Percentiles rank a stretch among this genome's conserved stretches.
Conservation (phyloP, 1,139 yeast genomes). For the Suhomyces bolitotheri region DNA sequence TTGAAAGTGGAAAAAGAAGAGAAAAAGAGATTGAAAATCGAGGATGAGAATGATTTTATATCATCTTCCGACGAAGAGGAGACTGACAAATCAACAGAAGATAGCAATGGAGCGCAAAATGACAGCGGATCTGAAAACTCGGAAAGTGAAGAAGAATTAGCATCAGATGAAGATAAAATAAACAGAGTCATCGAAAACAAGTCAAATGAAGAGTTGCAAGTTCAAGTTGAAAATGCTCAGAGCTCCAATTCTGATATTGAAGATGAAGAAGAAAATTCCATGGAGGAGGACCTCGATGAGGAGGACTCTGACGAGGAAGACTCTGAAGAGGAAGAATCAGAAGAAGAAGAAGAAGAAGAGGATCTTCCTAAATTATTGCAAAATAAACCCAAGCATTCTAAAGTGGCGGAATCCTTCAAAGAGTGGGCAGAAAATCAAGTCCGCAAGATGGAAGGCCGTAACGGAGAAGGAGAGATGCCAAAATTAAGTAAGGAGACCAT, state of each 20-base stretch:
- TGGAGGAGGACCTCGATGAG: slow-evolving; percentile 11
- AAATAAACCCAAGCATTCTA: slow-evolving; percentile 45
- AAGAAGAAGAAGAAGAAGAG: slow-evolving; percentile 22
- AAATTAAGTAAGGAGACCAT: slow-evolving; percentile 52
- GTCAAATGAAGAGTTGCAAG: slow-evolving; percentile 14
- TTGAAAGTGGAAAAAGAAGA: slow-evolving; percentile 39
- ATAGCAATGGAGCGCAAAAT: too few species aligned
- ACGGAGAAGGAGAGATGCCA: slow-evolving; percentile 46
- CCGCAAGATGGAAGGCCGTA: slow-evolving; percentile 60
- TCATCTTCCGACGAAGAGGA: slow-evolving; percentile 34
- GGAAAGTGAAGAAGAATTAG: slow-evolving; percentile 23
- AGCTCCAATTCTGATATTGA: slow-evolving; percentile 17
- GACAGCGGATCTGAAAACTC: too few species aligned
- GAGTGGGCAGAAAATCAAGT: slow-evolving; percentile 63
- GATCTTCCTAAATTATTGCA: slow-evolving; percentile 37
- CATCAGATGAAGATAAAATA: slow-evolving; percentile 21
- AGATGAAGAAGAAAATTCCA: slow-evolving; percentile 19
- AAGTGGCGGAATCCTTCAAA: slow-evolving; percentile 49
- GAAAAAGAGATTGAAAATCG: slow-evolving; percentile 32
- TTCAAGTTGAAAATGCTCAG: slow-evolving; percentile 6
- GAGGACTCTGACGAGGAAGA: slow-evolving; percentile 28
- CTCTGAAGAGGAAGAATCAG: slow-evolving; percentile 22
- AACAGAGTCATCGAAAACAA: too few species aligned
- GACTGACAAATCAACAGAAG: slow-evolving; percentile 33
- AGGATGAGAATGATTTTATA: slow-evolving; percentile 43